These are phyloP conservation scores for Daldinia bambusicola DNA, from an alignment of 495 filamentous ascomycete genomes.

Conservation along the genomic window DNA sequence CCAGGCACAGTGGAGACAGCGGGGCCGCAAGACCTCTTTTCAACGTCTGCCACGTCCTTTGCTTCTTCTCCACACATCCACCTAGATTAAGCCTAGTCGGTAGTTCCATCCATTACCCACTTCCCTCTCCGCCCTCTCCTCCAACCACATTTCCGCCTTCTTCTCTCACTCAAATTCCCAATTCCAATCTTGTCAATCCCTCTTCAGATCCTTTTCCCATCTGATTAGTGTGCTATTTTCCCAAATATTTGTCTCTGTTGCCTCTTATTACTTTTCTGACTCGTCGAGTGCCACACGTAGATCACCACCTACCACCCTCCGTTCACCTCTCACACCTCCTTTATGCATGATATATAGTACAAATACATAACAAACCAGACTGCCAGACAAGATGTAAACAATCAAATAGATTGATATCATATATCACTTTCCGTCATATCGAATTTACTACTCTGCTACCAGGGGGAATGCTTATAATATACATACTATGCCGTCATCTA, in stretches of 20 bases:
- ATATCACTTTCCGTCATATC: not conserved
- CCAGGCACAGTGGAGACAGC: slow-evolving; percentile 19
- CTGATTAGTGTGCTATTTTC: slow-evolving; percentile 8
- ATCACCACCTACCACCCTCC: not conserved
- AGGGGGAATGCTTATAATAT: not conserved
- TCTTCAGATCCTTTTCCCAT: slow-evolving; percentile 39
- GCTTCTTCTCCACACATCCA: slow-evolving; percentile 32
- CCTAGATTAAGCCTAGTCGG: slow-evolving; percentile 23
- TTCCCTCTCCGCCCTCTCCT: not conserved
- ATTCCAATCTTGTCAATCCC: slow-evolving; percentile 31
- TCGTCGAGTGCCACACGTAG: slow-evolving; percentile 19
- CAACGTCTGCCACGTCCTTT: slow-evolving; percentile 40
- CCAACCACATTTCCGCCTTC: slow-evolving; percentile 18
- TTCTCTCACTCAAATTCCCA: slow-evolving; percentile 9
- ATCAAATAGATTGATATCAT: not conserved
- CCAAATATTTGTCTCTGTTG: slow-evolving; percentile 22
- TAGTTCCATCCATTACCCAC: slow-evolving; percentile 2
- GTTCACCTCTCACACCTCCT: not conserved
- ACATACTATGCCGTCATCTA: slow-evolving; percentile 2
- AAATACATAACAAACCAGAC: not conserved
- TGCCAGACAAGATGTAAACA: not conserved
- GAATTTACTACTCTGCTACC: not conserved
- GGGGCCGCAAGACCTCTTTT: slow-evolving; percentile 9
- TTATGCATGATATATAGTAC: not conserved
- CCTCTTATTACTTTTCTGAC: slow-evolving; percentile 26